Evolutionary conservation across 2,329 filamentous ascomycete genomes (phyloP).

Genomic region (Chaetothyriales sp.): DNA sequence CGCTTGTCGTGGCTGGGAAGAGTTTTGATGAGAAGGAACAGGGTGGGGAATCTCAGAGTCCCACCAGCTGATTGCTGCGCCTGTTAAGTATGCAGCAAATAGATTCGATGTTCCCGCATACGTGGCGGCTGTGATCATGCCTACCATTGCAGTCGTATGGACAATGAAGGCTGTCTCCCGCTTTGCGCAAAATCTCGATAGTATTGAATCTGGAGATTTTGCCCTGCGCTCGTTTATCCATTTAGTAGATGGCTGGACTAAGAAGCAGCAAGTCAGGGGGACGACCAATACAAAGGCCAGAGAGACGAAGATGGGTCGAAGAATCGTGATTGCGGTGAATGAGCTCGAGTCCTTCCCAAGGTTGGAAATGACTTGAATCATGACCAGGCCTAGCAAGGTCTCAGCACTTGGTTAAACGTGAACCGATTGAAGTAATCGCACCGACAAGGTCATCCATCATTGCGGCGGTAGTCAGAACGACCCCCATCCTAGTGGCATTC

Average conservation of each 20-base stretch:
- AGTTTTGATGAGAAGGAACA: background rate
- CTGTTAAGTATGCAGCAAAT: slow-evolving; percentile 46
- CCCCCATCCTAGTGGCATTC: slow-evolving; percentile 42
- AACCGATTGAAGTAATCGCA: slow-evolving; percentile 27
- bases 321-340: slow-evolving; percentile 30
- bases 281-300: slow-evolving; percentile 23
- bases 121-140: slow-evolving; percentile 34
- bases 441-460: slow-evolving; percentile 67
- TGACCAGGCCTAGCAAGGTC: slow-evolving; percentile 37
- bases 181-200: background rate
- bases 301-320: slow-evolving; percentile 40
- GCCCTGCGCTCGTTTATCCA: background rate
- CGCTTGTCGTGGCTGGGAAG: background rate
- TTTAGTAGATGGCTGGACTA: slow-evolving; percentile 10
- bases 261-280: slow-evolving; percentile 19
- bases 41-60: slow-evolving; percentile 20
- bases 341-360: slow-evolving; percentile 33
- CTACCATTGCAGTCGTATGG: slow-evolving; percentile 34
- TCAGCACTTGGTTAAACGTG: background rate
- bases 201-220: background rate
- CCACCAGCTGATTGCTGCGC: slow-evolving; percentile 38
- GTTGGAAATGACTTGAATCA: slow-evolving; percentile 62
- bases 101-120: slow-evolving; percentile 44
- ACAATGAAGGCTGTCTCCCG: slow-evolving; percentile 25
- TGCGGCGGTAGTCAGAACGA: slow-evolving; percentile 55